Conservation (phyloP, 257 asterid genomes). For the Coffea canephora region DNA sequence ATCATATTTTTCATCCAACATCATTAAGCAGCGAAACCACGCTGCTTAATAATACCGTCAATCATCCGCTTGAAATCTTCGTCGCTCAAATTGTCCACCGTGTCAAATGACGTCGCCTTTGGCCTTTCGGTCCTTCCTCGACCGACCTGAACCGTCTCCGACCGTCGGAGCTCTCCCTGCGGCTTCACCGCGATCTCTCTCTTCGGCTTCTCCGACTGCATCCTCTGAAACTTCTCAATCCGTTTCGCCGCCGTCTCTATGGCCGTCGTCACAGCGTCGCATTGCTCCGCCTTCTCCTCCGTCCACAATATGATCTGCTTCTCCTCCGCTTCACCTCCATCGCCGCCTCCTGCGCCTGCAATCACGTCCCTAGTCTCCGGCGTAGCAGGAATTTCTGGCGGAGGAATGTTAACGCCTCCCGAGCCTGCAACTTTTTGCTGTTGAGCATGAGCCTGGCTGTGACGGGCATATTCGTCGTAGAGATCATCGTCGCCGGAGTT, state of each 20-base stretch:
- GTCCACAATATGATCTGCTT: slow-evolving; percentile 40
- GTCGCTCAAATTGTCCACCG: slow-evolving; percentile 58
- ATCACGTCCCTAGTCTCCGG: slow-evolving; percentile 7
- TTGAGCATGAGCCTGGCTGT: slow-evolving; percentile 34
- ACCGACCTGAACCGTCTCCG: slow-evolving; percentile 45
- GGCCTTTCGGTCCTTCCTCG: slow-evolving; percentile 13
- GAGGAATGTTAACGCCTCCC: not conserved
- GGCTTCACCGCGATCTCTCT: slow-evolving; percentile 43
- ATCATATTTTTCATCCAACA: not conserved
- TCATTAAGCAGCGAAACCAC: too few relatives aligned
- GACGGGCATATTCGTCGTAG: slow-evolving; percentile 43
- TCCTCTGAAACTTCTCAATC: slow-evolving; percentile 62
- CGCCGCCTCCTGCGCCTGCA: not conserved
- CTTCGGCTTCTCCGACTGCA: slow-evolving; percentile 70
- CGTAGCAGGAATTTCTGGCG: not conserved
- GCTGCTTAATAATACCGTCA: slow-evolving; percentile 57
- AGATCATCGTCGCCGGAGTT: slow-evolving; percentile 28
- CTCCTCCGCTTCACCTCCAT: slow-evolving; percentile 25
- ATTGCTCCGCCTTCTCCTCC: slow-evolving; percentile 17
- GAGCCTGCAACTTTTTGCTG: slow-evolving; percentile 9
- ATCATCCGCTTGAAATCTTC: slow-evolving; percentile 74
- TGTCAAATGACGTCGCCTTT: slow-evolving; percentile 11
- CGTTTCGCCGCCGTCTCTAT: slow-evolving; percentile 56
- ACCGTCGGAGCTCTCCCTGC: slow-evolving; percentile 47
- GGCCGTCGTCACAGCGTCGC: slow-evolving; percentile 45